Percentiles rank a stretch among this genome's conserved stretches.
These are phyloP conservation scores for Pythium insidiosum DNA, from an alignment of 352 stramenopile genomes.

Conservation along the genomic window DNA sequence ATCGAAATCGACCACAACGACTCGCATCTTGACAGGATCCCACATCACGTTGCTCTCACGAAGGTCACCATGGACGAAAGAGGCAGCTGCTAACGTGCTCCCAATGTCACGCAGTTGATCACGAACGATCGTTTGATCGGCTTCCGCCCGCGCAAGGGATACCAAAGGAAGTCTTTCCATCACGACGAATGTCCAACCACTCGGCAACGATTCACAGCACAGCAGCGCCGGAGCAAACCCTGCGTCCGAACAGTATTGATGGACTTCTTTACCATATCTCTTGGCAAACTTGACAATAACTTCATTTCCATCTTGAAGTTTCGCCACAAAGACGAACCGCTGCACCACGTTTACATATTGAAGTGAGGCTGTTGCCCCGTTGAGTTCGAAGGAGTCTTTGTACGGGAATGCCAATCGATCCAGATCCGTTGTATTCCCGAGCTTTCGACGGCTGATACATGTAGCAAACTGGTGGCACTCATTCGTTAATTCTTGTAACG, in stretches of 20 bases:
- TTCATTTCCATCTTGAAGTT: slow-evolving; percentile 6
- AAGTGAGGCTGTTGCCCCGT: slow-evolving; percentile 6
- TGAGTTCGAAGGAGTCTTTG: slow-evolving; percentile 14
- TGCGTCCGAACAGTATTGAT: slow-evolving; percentile 10
- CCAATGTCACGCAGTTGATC: slow-evolving; percentile 11
- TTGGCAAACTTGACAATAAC: slow-evolving; percentile 18
- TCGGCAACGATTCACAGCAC: slow-evolving; percentile 10
- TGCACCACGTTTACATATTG: slow-evolving; percentile 14
- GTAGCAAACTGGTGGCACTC: slow-evolving; percentile 4
- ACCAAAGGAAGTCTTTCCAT: slow-evolving; percentile 19
- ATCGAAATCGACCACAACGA: slow-evolving; percentile 29
- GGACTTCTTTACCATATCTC: slow-evolving; percentile 14
- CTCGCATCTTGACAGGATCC: slow-evolving; percentile 15
- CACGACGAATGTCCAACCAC: slow-evolving; percentile 20
- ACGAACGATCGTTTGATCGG: background rate
- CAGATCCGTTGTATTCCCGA: slow-evolving; percentile 1
- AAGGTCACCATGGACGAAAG: too few relatives aligned
- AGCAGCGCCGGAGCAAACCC: slow-evolving; percentile 14
- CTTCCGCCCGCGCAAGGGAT: background rate
- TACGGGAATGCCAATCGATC: slow-evolving; percentile 16
- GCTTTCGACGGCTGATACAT: slow-evolving; percentile 5
- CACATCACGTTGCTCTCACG: too few relatives aligned
- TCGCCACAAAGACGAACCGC: slow-evolving; percentile 12
- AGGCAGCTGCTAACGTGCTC: background rate
- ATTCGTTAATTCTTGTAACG: slow-evolving; percentile 9